These are phyloP conservation scores for Phaeodactylum tricornutum DNA, from an alignment of 108 stramenopile species.

Conservation along the genomic window DNA sequence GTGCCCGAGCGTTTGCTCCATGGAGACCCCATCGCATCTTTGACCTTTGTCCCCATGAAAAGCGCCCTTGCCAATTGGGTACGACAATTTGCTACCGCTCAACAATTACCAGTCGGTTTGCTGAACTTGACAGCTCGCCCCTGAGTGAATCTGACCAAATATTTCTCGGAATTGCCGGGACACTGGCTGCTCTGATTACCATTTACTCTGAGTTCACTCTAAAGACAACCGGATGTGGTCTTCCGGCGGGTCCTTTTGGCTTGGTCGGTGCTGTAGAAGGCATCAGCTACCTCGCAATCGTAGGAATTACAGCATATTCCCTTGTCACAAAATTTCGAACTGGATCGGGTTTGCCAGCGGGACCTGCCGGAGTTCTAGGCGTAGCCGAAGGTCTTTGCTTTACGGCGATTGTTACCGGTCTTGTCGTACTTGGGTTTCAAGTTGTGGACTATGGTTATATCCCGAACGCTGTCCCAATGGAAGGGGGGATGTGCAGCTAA, in stretches of 20 bases:
- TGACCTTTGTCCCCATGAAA: no score
- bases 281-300: constrained; percentile 46
- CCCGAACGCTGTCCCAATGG: constrained; percentile 78
- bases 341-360: constrained; percentile 55
- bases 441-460: constrained; percentile 69
- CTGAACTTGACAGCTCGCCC: no score
- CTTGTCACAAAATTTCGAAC: constrained; percentile 45
- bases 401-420: constrained; percentile 45
- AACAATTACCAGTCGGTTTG: no score
- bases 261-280: constrained; percentile 54
- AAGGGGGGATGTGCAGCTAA: constrained; percentile 61
- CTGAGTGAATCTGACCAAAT: constrained; percentile 16
- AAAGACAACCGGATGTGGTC: constrained; percentile 60
- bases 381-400: constrained; percentile 61
- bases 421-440: constrained; percentile 50
- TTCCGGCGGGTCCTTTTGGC: constrained; percentile 68
- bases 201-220: constrained; percentile 56
- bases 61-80: no score
- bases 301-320: constrained; percentile 36
- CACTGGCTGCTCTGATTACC: constrained; percentile 33
- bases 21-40: no score
- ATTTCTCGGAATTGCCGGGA: constrained; percentile 30
- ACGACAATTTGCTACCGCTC: no score
- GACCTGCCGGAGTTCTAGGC: constrained; percentile 53
- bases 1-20: no score